These are phyloP conservation scores for Arthroderma sp. DNA, from an alignment of 2,329 filamentous ascomycete genomes.

Conservation along the genomic window DNA sequence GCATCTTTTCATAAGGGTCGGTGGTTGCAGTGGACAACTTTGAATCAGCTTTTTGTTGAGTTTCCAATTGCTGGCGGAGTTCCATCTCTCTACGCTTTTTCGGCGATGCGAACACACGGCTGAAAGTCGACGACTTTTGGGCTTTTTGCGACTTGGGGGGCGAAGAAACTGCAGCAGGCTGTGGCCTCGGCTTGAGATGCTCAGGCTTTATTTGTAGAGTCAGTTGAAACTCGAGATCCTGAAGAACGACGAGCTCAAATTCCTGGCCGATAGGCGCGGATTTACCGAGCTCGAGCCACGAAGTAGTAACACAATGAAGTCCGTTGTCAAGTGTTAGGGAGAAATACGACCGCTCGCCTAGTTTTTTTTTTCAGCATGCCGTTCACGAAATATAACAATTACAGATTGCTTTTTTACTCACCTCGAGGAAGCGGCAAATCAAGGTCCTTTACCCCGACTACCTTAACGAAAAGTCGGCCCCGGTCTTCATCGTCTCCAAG, in stretches of 20 bases:
- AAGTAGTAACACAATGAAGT: conserved; percentile 91
- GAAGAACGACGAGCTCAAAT: conserved; percentile 92
- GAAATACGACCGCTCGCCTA: conserved; percentile 85
- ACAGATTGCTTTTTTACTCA: conserved; percentile 35
- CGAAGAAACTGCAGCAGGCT: conserved; percentile 31
- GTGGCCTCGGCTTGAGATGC: conserved; percentile 51
- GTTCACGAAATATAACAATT: background rate
- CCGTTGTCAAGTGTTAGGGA: conserved; percentile 96
- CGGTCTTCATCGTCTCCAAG: conserved; percentile 54
- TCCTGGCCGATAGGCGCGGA: conserved; percentile 94
- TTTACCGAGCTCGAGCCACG: conserved; percentile 82
- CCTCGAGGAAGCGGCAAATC: conserved; percentile 82
- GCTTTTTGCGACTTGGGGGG: conserved; percentile 52
- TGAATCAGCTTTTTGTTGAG: conserved; percentile 55
- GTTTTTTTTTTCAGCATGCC: conserved; percentile 9
- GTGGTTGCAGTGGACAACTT: conserved; percentile 42
- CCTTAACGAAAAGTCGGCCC: conserved; percentile 90
- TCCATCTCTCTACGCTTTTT: conserved; percentile 96
- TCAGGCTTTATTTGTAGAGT: conserved; percentile 92
- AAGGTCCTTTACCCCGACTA: conserved; percentile 93
- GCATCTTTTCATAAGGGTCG: conserved; percentile 65
- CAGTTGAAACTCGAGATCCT: conserved; percentile 96
- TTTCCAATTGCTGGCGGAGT: conserved; percentile 67
- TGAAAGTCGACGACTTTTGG: conserved; percentile 75
- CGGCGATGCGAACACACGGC: conserved; percentile 81